Evolutionary conservation across 768 basidiomycete genomes (phyloP), one percentile per base, ranked within the genome.

Genomic region (Boletellus emodensis): DNA sequence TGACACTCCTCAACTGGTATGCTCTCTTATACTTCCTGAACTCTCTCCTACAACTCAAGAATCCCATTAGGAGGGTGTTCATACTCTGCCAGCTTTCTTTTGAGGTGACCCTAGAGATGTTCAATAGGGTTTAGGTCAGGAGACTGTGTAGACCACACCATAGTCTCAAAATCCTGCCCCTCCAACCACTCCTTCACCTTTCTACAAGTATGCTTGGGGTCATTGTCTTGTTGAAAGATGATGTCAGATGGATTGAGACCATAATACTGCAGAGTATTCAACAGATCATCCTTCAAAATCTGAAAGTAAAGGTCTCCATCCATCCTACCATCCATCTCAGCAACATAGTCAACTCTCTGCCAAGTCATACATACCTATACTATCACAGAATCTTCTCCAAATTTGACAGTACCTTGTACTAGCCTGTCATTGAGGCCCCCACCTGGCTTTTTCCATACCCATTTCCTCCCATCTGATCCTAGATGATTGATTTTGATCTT

Each of bases 381-480:
- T 3, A 20, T 20, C 20, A 20, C 3, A n/a, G n/a, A 20, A 20
- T 3, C 20, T 20, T 3, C 20, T 20, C 3, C 20, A 20, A 20
- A 20, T 20, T 20, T 20, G 20, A 2, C 20, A 20, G 20, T 20
- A 20, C 7, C 6, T 37, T 37, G n/a, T 17, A 37, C n/a, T 7
- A 12, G 72, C 61, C 20, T 28, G 15, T 37, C n/a, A 37, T 37
- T 8, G 2, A 37, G 12, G 14, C n/a, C 36, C n/a, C 10, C 6
- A 14, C n/a, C 6, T 37, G 36, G 13, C 36, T 37, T 37, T 37
- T 37, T 37, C 36, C 20, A 37, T 4, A 37, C 36, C 36, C 12
- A 37, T 37, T 37, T 37, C 20, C 20, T 20, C 20, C 20, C 20
- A 20, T 20, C 20, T 20, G 20, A 20, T 3, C 20, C 20, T 20